Base-by-base conservation (phyloP, 331 rosid genomes). In the Arachis monticola region DNA sequence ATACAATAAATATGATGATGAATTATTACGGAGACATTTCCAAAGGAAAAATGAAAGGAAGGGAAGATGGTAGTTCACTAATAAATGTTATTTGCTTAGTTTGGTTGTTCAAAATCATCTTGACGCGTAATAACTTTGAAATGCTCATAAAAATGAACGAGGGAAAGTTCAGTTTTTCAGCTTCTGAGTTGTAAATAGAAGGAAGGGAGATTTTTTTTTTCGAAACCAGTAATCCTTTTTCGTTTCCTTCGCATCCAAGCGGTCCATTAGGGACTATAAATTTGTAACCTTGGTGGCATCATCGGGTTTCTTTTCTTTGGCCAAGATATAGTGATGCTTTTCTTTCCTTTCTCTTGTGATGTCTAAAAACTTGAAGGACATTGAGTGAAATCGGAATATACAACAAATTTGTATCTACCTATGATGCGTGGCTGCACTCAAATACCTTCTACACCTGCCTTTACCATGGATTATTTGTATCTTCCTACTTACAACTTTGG, bases 301-400 rank as follows among this genome's bases (percentile, higher is more conserved):
- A 46, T 53, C 12, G 3, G 60, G 2, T 7, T n/a, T 22, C 27
- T 52, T 8, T 17, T 78, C 11, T 56, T 41, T 41, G 45, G 35
- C 59, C 72, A 38, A 44, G 51, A 62, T 13, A 30, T 47, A 57
- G 53, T 14, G 12, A 11, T 50, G 12, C 32, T 60, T 45, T 67
- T 80, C 12, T 58, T 50, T 79, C 42, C 17, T 5, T n/a, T 47
- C 6, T 70, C 38, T 50, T 5, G 2, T 67, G 9, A 14, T 69
- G 7, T 69, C 74, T 60, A 10, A 41, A 32, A 75, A 55, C 46
- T n/a, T 10, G 42, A 62, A 32, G 72, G 72, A 62, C 70, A 50
- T 27, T 30, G 5, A 32, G 51, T 57, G 62, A 64, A 56, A 40
- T 56, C 51, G 69, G 67, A 62, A 38, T 63, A 46, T 31, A 32